Percentiles rank a stretch among this genome's conserved stretches.
Evolutionary conservation across 129 eudicot genomes (phyloP).

Genomic region (Erigeron canadensis): DNA sequence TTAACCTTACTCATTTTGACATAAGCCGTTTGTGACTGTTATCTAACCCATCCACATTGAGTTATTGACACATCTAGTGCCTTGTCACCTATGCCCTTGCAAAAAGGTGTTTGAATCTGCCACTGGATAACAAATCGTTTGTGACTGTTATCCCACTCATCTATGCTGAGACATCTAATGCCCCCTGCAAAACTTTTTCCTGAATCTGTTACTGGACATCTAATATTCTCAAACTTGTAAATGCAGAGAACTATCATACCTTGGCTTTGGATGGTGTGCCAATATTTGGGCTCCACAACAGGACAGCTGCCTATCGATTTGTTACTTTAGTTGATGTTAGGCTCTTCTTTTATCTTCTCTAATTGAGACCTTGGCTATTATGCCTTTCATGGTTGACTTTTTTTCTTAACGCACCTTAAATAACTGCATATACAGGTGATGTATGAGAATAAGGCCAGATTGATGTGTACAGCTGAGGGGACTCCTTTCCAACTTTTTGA

Average conservation of each 20-base stretch:
- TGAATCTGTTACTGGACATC: too few relatives aligned
- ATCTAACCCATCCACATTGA: too few relatives aligned
- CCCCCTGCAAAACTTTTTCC: too few relatives aligned
- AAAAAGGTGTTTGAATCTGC: too few relatives aligned
- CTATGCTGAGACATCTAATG: too few relatives aligned
- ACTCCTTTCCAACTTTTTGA: conserved; percentile 72
- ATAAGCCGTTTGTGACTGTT: too few relatives aligned
- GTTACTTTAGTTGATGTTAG: conserved; percentile 95
- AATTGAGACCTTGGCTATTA: background rate
- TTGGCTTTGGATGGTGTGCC: conserved; percentile 90
- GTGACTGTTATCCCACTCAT: too few relatives aligned
- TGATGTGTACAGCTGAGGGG: conserved; percentile 89
- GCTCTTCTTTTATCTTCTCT: conserved; percentile 26
- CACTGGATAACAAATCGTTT: too few relatives aligned
- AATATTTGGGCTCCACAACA: conserved; percentile 76
- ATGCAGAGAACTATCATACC: conserved; percentile 79
- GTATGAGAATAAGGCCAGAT: conserved; percentile 80
- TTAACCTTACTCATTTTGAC: too few relatives aligned
- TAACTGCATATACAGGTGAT: conserved; percentile 55
- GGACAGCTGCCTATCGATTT: conserved; percentile 92
- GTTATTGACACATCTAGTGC: too few relatives aligned
- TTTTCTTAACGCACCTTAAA: background rate
- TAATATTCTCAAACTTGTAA: background rate
- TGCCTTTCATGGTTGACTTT: background rate
- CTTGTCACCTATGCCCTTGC: too few relatives aligned